phyloP scores from a whole-genome alignment of 805 yeast genomes.

The Yamadazyma takamatsuzukensis region DNA sequence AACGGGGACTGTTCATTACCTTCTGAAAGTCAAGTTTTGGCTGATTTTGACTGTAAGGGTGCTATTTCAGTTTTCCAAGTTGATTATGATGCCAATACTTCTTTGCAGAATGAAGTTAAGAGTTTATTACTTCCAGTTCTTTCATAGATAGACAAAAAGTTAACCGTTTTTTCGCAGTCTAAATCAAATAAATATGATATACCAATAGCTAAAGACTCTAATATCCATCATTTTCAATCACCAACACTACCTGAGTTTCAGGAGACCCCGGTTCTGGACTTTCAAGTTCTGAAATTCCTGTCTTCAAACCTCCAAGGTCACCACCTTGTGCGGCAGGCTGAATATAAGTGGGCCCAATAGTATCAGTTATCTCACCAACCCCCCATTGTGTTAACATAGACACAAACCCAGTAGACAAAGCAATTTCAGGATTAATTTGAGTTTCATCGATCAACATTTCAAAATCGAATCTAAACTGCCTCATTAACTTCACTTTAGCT shows the following conservation, averaged over 20 bases:
- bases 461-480: conserved; percentile 58
- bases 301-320: no score
- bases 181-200: no score
- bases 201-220: neutral
- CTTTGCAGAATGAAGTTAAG: conserved; percentile 15
- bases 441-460: conserved; percentile 50
- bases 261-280: conserved; percentile 20
- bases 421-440: conserved; percentile 47
- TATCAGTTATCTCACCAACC: conserved; percentile 47
- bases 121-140: conserved; percentile 13
- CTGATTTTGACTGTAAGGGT: conserved; percentile 35
- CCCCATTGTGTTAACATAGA: conserved; percentile 72
- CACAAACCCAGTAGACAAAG: conserved; percentile 56
- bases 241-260: conserved; percentile 21
- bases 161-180: no score
- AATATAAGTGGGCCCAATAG: conserved; percentile 49
- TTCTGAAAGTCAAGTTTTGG: conserved; percentile 33
- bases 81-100: conserved; percentile 40
- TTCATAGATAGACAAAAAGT: conserved; percentile 3
- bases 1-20: conserved; percentile 45
- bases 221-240: conserved; percentile 21
- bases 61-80: conserved; percentile 46
- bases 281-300: no score
- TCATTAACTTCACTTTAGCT: conserved; percentile 53
- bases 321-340: conserved; percentile 6